phyloP scores from a whole-genome alignment of 768 basidiomycete genomes.

The Mycena haematopus region DNA sequence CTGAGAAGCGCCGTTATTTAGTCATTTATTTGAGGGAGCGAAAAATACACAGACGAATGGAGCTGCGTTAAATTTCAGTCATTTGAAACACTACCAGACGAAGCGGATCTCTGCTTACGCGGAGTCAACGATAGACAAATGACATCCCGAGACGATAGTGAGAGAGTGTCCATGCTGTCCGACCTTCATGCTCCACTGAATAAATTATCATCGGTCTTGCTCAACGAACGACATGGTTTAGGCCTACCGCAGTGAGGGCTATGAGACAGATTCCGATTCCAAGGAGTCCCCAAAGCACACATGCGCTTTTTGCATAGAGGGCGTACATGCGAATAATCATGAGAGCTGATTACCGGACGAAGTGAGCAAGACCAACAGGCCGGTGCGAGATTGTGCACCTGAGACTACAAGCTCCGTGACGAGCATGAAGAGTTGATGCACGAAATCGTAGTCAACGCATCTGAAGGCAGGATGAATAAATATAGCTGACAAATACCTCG shows the following conservation, averaged over 20 bases:
- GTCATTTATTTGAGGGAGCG: too few species aligned
- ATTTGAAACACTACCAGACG: too few species aligned
- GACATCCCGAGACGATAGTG: constrained; percentile 11
- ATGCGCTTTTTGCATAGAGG: constrained; percentile 38
- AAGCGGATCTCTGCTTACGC: constrained; percentile 1
- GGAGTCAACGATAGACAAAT: constrained; percentile 6
- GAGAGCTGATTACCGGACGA: constrained; percentile 24
- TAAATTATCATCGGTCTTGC: constrained; percentile 7
- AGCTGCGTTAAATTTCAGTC: not conserved
- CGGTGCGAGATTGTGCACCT: not conserved
- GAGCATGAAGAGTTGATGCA: constrained; percentile 38
- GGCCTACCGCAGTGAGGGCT: constrained; percentile 31
- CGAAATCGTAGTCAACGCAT: constrained; percentile 34
- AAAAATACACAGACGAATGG: not conserved
- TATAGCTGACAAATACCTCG: too few species aligned
- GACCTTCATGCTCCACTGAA: constrained; percentile 15
- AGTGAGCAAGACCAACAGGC: too few species aligned
- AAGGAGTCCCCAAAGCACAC: constrained; percentile 31
- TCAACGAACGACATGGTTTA: not conserved
- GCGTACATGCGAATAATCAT: constrained; percentile 42
- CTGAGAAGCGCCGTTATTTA: not conserved
- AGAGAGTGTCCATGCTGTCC: constrained; percentile 13
- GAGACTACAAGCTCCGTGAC: constrained; percentile 34
- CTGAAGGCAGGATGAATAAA: constrained; percentile 19
- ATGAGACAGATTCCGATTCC: constrained; percentile 24